Evolutionary conservation across 2,329 filamentous ascomycete species (phyloP).

Genomic region (Aspergillus novoparasiticus): DNA sequence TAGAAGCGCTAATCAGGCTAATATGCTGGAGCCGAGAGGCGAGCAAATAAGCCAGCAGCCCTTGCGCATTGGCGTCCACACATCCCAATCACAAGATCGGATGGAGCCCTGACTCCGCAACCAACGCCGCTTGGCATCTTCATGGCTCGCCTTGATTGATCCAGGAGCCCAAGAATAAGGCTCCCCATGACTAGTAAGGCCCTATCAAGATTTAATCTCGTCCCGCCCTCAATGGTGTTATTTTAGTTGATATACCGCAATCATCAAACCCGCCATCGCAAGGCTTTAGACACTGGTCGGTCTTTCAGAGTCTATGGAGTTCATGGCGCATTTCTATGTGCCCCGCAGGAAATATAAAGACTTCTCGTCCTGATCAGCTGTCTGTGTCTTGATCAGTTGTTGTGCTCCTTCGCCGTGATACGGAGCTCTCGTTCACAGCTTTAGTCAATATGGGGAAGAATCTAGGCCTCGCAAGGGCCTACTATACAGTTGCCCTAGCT

Average conservation of each 20-base stretch:
- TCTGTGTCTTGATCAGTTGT: background rate
- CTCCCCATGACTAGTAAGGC: constrained; percentile 3
- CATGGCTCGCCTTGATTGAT: constrained; percentile 6
- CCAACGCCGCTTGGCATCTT: constrained; percentile 2
- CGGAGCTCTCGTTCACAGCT: background rate
- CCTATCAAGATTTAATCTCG: background rate
- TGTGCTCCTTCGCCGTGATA: too few relatives aligned
- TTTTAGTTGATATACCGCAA: constrained; percentile 7
- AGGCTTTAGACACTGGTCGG: background rate
- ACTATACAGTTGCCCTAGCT: constrained; percentile 9
- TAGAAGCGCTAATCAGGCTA: background rate
- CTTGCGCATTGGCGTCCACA: background rate
- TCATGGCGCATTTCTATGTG: background rate
- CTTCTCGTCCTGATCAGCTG: background rate
- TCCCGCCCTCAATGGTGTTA: constrained; percentile 7
- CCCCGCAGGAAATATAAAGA: background rate
- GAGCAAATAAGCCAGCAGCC: background rate
- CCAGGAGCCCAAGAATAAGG: background rate
- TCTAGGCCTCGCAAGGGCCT: constrained; percentile 7
- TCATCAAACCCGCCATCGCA: background rate
- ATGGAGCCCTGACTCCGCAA: background rate
- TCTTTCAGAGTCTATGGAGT: background rate
- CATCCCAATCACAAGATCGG: background rate
- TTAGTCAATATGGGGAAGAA: constrained; percentile 6
- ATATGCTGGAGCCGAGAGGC: background rate